These are phyloP conservation scores for Lentinus brumalis DNA, from an alignment of 768 basidiomycete genomes.

Conservation along the genomic window DNA sequence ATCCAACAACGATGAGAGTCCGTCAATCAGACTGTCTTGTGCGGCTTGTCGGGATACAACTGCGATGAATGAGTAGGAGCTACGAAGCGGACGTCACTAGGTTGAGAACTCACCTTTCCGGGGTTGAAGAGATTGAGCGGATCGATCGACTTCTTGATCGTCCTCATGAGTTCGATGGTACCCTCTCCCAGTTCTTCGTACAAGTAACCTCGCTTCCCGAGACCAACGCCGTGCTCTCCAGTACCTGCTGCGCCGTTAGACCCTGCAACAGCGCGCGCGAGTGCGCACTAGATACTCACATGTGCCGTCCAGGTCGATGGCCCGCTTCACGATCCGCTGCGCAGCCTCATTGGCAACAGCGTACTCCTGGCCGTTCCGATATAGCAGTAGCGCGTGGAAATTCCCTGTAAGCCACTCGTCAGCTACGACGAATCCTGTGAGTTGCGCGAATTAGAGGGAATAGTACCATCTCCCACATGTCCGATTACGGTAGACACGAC, in stretches of 20 bases:
- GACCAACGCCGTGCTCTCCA: slow-evolving; percentile 86
- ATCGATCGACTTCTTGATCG: slow-evolving; percentile 64
- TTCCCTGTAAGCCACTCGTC: slow-evolving; percentile 34
- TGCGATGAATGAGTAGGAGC: no score
- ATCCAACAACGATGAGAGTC: no score
- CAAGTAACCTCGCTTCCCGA: slow-evolving; percentile 82
- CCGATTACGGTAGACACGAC: slow-evolving; percentile 67
- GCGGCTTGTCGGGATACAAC: no score
- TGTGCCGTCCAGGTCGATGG: slow-evolving; percentile 72
- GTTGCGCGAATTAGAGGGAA: not conserved
- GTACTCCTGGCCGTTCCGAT: slow-evolving; percentile 39
- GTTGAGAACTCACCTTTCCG: slow-evolving; percentile 59
- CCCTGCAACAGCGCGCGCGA: not conserved
- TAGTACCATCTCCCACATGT: slow-evolving; percentile 71
- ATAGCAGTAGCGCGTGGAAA: slow-evolving; percentile 43
- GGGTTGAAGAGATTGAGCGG: slow-evolving; percentile 81
- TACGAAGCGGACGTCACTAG: no score
- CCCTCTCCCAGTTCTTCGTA: slow-evolving; percentile 78
- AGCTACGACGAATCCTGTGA: not conserved
- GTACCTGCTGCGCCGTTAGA: slow-evolving; percentile 32
- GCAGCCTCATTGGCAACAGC: slow-evolving; percentile 39
- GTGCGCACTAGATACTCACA: slow-evolving; percentile 35
- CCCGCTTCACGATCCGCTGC: slow-evolving; percentile 64
- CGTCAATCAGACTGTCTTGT: no score
- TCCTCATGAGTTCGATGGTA: slow-evolving; percentile 84